phyloP scores from a whole-genome alignment of 208 protist genomes.

The Leishmania amazonensis region DNA sequence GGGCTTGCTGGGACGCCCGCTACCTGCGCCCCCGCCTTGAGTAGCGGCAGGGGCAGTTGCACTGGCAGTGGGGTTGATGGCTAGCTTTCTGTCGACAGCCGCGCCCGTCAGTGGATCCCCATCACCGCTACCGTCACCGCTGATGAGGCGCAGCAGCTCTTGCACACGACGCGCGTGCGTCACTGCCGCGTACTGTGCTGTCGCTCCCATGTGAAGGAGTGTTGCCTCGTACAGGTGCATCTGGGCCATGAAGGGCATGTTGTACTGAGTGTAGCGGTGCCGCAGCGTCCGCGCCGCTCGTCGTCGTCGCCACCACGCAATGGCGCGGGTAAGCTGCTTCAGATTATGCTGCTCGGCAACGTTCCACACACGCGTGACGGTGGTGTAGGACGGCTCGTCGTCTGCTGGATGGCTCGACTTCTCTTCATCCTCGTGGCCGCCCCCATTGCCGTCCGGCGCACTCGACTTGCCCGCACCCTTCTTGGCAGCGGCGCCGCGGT shows the following conservation, averaged over 20 bases:
- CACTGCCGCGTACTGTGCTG: slow-evolving; percentile 4
- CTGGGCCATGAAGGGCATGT: slow-evolving; percentile 58
- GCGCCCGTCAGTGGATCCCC: neutral
- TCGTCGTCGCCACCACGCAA: slow-evolving; percentile 66
- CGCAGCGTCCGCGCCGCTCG: slow-evolving; percentile 49
- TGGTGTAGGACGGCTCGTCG: slow-evolving; percentile 18
- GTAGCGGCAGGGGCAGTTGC: neutral
- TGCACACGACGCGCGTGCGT: slow-evolving; percentile 9
- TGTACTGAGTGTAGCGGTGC: slow-evolving; percentile 67
- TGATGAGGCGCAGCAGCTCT: slow-evolving; percentile 22
- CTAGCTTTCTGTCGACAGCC: neutral
- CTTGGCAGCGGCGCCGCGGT: slow-evolving; percentile 11
- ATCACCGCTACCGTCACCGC: neutral
- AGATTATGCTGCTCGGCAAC: slow-evolving; percentile 69
- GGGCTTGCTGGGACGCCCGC: neutral
- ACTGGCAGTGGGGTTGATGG: neutral
- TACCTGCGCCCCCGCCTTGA: neutral
- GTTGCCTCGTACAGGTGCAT: slow-evolving; percentile 53
- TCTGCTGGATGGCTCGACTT: slow-evolving; percentile 2
- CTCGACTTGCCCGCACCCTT: slow-evolving; percentile 10
- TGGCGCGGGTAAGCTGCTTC: slow-evolving; percentile 65
- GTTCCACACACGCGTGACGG: slow-evolving; percentile 45
- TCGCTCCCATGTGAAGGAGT: slow-evolving; percentile 37
- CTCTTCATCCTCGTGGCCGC: slow-evolving; percentile 18
- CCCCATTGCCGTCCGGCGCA: neutral